Base-by-base conservation (phyloP, 2,329 filamentous ascomycete genomes). In the Fusarium poae region DNA sequence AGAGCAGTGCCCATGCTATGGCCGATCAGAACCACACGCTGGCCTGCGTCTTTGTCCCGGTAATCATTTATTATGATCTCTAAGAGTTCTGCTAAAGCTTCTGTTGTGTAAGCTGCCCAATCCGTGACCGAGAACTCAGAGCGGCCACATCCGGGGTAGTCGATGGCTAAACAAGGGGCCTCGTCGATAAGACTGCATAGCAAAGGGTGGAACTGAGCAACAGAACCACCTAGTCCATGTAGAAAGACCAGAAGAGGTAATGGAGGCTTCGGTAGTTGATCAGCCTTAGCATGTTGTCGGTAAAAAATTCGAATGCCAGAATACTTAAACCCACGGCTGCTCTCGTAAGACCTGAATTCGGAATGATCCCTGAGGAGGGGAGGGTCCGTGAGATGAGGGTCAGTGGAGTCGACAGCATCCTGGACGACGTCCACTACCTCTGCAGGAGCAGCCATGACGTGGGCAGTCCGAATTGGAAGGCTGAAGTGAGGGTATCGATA, bases 1-100 rank as follows among this genome's bases (percentile, higher is more conserved):
- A 97, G 82, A 5, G 92, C 92, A 61, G 92, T 94, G 9, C 96
- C 96, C 88, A 97, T 91, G 77, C 93, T 97, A 76, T 99, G 96
- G 2, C 91, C 93, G 62, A 98, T 88, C 30, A 97, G 79, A 21
- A 97, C 86, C 16, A 97, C 86, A 5, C 89, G 87, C 77, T 97
- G 94, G 1, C 82, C 83, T 20, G 84, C 81, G 35, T 87, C 83
- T 43, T 85, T 85, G 68, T 92, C 89, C 40, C 91, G 88, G 74
- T 95, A 88, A 45, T 89, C 85, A 39, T 93, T 86, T 62, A 98
- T 94, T 32, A 93, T 87, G 2, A 83, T 85, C 58, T 90, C 89
- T 16, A 97, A 83, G 13, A 99, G 83, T 70, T 93, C 91, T 6
- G 87, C 88, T 25, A 98, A 83, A 2, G 92, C 89, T 40, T 93